A percentile compares a stretch with the other conserved stretches of the same genome.
These are phyloP conservation scores for Agarophyton chilense DNA, from an alignment of 23 red algal genomes.

Conservation along the genomic window DNA sequence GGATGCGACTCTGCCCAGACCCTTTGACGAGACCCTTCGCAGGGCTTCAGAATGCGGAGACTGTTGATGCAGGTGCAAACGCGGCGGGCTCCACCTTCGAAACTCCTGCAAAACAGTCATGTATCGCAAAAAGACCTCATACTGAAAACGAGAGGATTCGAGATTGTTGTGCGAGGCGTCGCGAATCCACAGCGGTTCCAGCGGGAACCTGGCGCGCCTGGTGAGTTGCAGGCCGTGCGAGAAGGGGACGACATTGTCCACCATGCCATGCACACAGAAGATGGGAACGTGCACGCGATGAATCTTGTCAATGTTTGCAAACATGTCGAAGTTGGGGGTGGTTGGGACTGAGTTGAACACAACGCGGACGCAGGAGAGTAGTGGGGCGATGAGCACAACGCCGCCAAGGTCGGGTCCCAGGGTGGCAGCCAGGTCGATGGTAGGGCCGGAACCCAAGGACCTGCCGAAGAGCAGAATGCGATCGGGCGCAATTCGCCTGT, in stretches of 20 bases:
- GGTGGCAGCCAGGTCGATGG: slow-evolving; percentile 49
- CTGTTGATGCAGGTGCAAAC: not conserved
- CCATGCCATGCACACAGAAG: slow-evolving; percentile 81
- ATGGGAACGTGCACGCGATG: slow-evolving; percentile 50
- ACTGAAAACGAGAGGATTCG: slow-evolving; percentile 55
- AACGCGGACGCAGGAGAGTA: slow-evolving; percentile 65
- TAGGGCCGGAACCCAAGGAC: slow-evolving; percentile 77
- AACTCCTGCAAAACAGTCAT: slow-evolving; percentile 48
- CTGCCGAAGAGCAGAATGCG: slow-evolving; percentile 79
- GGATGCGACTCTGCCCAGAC: not conserved
- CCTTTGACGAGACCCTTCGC: not conserved
- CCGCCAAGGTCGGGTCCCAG: slow-evolving; percentile 45
- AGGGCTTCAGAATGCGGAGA: not conserved
- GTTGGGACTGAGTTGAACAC: slow-evolving; percentile 38
- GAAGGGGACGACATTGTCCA: slow-evolving; percentile 79
- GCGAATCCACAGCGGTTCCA: slow-evolving; percentile 61
- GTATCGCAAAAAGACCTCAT: slow-evolving; percentile 39
- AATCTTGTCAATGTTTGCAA: slow-evolving; percentile 76
- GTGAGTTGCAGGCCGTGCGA: slow-evolving; percentile 41
- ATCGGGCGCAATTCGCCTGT: slow-evolving; percentile 28
- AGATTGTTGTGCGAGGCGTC: slow-evolving; percentile 63
- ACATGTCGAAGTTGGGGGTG: slow-evolving; percentile 80
- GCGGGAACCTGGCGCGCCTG: slow-evolving; percentile 29
- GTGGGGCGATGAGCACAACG: slow-evolving; percentile 72
- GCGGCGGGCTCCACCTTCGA: slow-evolving; percentile 11